These are phyloP conservation scores for Torulaspora pretoriensis DNA, from an alignment of 1,139 yeast species.

Conservation along the genomic window DNA sequence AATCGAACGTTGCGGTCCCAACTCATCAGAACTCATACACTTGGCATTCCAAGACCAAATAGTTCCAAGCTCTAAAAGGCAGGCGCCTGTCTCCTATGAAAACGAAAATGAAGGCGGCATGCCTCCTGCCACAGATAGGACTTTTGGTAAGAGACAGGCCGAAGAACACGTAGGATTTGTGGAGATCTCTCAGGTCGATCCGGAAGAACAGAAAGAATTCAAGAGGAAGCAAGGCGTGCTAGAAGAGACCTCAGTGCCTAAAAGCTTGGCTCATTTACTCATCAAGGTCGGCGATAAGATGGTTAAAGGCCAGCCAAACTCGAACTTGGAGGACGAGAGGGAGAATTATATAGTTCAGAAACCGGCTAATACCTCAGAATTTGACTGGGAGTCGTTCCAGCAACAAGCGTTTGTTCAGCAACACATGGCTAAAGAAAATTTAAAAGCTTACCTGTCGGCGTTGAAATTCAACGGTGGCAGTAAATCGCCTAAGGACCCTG, in stretches of 20 bases:
- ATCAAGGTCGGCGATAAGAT: slow-evolving; percentile 26
- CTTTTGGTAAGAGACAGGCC: slow-evolving; percentile 35
- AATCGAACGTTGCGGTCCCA: slow-evolving; percentile 53
- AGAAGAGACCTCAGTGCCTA: slow-evolving; percentile 47
- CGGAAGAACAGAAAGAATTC: slow-evolving; percentile 47
- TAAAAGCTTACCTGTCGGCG: slow-evolving; percentile 34
- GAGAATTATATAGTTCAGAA: slow-evolving; percentile 33
- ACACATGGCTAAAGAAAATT: slow-evolving; percentile 34
- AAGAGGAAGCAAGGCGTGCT: slow-evolving; percentile 45
- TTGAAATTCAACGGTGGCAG: slow-evolving; percentile 15
- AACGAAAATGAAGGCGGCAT: slow-evolving; percentile 40
- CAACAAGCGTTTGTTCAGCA: slow-evolving; percentile 37
- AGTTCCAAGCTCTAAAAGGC: slow-evolving; percentile 3
- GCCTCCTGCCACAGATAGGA: slow-evolving; percentile 53
- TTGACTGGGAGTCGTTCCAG: slow-evolving; percentile 35
- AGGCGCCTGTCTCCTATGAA: slow-evolving; percentile 2
- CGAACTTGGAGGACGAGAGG: slow-evolving; percentile 1
- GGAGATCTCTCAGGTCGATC: slow-evolving; percentile 38
- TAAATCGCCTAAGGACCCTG: not conserved
- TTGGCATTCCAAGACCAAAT: slow-evolving; percentile 13
- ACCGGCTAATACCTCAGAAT: slow-evolving; percentile 34
- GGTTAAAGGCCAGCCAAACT: slow-evolving; percentile 7
- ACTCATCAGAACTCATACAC: slow-evolving; percentile 48
- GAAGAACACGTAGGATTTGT: slow-evolving; percentile 34
- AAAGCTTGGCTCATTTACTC: slow-evolving; percentile 46